Base-by-base conservation (phyloP, 768 basidiomycete species). In the Cantharellus cinnabarinus region DNA sequence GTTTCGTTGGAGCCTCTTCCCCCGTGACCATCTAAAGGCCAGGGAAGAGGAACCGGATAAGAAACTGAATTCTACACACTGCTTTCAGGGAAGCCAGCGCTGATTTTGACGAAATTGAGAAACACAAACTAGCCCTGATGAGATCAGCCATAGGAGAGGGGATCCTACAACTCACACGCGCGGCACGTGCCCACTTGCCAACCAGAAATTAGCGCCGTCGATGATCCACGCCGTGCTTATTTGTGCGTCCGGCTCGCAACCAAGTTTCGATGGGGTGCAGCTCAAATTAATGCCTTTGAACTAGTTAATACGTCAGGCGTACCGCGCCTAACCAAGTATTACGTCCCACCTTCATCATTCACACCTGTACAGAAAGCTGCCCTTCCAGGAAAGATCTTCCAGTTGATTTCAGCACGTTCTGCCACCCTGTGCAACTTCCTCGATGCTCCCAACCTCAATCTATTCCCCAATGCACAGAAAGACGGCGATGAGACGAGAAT, bases 221-320 rank as follows among this genome's bases (percentile, higher is more conserved):
- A 88, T 89, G 85, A 88, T 89, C 58, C 86, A 89, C 69, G 83
- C 84, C 57, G 85, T 89, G 55, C 75, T 89, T 64, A 89, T 89
- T 68, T 89, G 85, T 87, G 40, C 5, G 63, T 58, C 41, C 4
- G 5, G 70, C 59, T 4, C 3, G 59, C 5, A 41, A 7, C 34
- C 4, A 15, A n/a, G 20, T 29, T 29, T 29, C 20, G 20, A 29
- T 29, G 20, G 20, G 5, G 39, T 41, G 44, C 15, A 15, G 54
- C 42, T 14, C 7, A n/a, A 38, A n/a, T 60, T n/a, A 57, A 5
- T 56, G 14, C 29, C 15, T 59, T 5, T 15, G 20, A 15, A n/a
- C 70, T 70, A 86, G 91, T 98, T 75, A 98, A 98, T 72, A 97
- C 89, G 35, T 82, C 87, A 58, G 94, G 94, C 53, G 78, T 86